phyloP scores from a whole-genome alignment of 106 monocot species.

The Apostasia ramifera region DNA sequence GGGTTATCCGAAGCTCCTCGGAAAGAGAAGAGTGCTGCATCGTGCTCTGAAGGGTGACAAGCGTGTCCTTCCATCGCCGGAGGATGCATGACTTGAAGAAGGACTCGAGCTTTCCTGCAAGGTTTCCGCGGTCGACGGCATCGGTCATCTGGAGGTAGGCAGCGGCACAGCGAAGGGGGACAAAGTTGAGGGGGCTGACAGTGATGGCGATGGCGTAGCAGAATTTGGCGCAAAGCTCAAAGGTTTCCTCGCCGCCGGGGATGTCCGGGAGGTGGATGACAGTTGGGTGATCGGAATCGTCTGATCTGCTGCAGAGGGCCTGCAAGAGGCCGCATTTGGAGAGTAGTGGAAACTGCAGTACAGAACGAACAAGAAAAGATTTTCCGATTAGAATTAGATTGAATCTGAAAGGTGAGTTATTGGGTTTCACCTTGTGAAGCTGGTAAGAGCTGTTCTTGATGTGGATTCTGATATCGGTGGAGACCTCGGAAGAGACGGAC shows the following conservation, averaged over 20 bases:
- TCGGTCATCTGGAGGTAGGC: constrained; percentile 71
- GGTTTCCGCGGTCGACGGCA: constrained; percentile 51
- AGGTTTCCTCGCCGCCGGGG: constrained; percentile 72
- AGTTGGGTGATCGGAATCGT: background rate
- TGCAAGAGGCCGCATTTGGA: constrained; percentile 64
- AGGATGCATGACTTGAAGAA: constrained; percentile 81
- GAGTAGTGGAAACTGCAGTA: constrained; percentile 69
- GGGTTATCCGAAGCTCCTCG: constrained; percentile 59
- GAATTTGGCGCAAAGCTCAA: constrained; percentile 84
- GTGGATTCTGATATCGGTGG: constrained; percentile 65
- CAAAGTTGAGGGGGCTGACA: constrained; percentile 61
- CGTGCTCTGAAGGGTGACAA: constrained; percentile 46
- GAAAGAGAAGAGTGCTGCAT: constrained; percentile 22
- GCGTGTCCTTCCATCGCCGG: constrained; percentile 76
- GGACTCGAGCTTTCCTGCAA: constrained; percentile 59
- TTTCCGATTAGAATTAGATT: background rate
- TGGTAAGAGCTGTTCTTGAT: constrained; percentile 47
- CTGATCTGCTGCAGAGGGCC: constrained; percentile 30
- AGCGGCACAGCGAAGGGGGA: constrained; percentile 55
- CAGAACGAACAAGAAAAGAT: too few species aligned
- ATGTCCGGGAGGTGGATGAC: constrained; percentile 46
- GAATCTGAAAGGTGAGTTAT: background rate
- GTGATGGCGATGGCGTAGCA: constrained; percentile 82
- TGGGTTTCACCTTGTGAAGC: constrained; percentile 64
- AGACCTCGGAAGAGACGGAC: constrained; percentile 57